These are phyloP conservation scores for Globisporangium radiosum DNA, from an alignment of 352 stramenopile genomes.

Conservation along the genomic window DNA sequence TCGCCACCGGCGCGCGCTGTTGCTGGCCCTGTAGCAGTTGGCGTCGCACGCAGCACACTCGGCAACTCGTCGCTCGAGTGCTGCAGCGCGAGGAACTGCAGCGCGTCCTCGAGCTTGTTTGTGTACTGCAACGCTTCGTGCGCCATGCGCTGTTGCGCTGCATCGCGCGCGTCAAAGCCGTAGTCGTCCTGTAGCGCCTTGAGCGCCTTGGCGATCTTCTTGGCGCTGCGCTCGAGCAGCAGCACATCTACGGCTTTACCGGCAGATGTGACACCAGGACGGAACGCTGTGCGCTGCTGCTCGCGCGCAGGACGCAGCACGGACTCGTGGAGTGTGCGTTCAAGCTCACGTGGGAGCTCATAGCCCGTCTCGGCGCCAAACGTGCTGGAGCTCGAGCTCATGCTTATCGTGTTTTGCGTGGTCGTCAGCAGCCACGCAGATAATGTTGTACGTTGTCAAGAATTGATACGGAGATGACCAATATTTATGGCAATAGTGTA, in stretches of 20 bases:
- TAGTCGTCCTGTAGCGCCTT: slow-evolving; percentile 46
- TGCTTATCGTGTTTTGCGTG: too few species aligned
- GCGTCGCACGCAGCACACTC: slow-evolving; percentile 26
- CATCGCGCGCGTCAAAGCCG: slow-evolving; percentile 15
- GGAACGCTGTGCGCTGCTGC: slow-evolving; percentile 35
- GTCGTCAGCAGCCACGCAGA: too few species aligned
- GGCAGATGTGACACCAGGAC: slow-evolving; percentile 33
- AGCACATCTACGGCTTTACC: slow-evolving; percentile 32
- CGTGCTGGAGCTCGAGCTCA: too few species aligned
- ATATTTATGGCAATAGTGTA: too few species aligned
- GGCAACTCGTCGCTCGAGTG: slow-evolving; percentile 51
- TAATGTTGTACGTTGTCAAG: too few species aligned
- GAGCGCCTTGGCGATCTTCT: slow-evolving; percentile 47
- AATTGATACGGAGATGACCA: too few species aligned
- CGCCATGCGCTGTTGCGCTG: slow-evolving; percentile 8
- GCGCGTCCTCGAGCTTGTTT: slow-evolving; percentile 63
- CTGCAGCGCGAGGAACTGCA: slow-evolving; percentile 58
- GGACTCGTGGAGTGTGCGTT: slow-evolving; percentile 40
- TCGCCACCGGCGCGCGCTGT: slow-evolving; percentile 3
- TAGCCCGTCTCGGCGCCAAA: slow-evolving; percentile 12
- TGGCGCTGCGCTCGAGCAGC: slow-evolving; percentile 29
- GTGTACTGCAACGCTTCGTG: slow-evolving; percentile 44
- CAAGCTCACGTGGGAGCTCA: slow-evolving; percentile 50
- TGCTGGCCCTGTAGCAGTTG: not conserved
- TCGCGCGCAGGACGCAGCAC: slow-evolving; percentile 18